phyloP scores from a whole-genome alignment of 192 early-diverging fungal species.

The Dissophora globulifera region DNA sequence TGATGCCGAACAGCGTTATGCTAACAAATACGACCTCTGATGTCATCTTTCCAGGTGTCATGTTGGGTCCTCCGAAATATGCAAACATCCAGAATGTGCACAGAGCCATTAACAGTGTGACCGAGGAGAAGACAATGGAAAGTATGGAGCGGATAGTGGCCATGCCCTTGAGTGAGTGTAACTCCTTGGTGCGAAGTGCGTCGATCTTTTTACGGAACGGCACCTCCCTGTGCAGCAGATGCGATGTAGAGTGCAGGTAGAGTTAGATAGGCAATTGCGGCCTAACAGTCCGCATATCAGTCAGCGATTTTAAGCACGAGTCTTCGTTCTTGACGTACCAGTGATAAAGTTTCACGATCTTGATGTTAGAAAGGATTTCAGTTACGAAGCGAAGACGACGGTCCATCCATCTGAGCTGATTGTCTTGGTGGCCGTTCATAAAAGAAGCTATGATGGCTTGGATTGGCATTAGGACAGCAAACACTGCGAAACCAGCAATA shows the following conservation, averaged over 20 bases:
- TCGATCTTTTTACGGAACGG: slow-evolving; percentile 36
- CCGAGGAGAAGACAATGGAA: slow-evolving; percentile 36
- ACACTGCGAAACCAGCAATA: slow-evolving; percentile 23
- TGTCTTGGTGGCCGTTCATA: slow-evolving; percentile 24
- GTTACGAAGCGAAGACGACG: slow-evolving; percentile 31
- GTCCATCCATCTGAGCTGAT: slow-evolving; percentile 36
- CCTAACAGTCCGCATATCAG: background rate
- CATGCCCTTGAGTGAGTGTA: slow-evolving; percentile 26
- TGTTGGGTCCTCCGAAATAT: slow-evolving; percentile 21
- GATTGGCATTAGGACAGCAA: slow-evolving; percentile 25
- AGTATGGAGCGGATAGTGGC: slow-evolving; percentile 22
- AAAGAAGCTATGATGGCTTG: slow-evolving; percentile 24
- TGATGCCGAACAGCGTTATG: slow-evolving; percentile 70
- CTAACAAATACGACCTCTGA: slow-evolving; percentile 69
- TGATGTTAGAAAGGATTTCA: slow-evolving; percentile 41
- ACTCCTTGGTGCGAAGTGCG: slow-evolving; percentile 14
- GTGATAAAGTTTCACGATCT: slow-evolving; percentile 43
- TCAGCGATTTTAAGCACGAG: background rate
- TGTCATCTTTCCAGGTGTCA: slow-evolving; percentile 33
- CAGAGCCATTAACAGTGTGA: slow-evolving; percentile 35
- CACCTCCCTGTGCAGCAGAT: slow-evolving; percentile 18
- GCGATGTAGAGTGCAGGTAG: background rate
- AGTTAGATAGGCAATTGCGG: too few species aligned
- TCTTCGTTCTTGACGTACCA: slow-evolving; percentile 11
- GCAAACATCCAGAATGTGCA: slow-evolving; percentile 33